Evolutionary conservation across 768 basidiomycete species (phyloP).

Genomic region (Xerocomellus chrysenteron): DNA sequence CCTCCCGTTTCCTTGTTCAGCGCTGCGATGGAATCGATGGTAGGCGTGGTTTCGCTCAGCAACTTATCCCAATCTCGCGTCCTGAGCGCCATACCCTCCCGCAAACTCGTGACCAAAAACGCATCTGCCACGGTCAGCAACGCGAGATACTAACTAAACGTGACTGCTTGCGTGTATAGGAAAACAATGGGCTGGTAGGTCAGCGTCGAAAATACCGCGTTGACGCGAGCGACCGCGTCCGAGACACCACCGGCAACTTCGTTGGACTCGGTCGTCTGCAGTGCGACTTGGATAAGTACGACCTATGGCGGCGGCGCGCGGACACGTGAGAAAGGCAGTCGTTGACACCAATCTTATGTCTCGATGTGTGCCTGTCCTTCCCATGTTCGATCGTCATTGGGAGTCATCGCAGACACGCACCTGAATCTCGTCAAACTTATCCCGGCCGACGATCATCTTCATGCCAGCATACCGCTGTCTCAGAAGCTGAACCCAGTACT

Average conservation of each 20-base stretch:
- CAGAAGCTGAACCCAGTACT: too few species aligned
- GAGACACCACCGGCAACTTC: slow-evolving; percentile 62
- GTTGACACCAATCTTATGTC: slow-evolving; percentile 63
- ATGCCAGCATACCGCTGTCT: slow-evolving; percentile 73
- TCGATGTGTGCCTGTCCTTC: slow-evolving; percentile 34
- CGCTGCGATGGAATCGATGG: background rate
- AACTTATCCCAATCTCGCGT: background rate
- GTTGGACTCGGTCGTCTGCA: slow-evolving; percentile 76
- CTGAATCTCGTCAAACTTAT: too few species aligned
- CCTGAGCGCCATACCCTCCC: slow-evolving; percentile 77
- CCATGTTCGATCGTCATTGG: too few species aligned
- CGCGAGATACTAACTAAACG: slow-evolving; percentile 85
- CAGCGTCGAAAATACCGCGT: slow-evolving; percentile 70
- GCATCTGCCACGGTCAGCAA: slow-evolving; percentile 73
- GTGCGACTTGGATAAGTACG: slow-evolving; percentile 46
- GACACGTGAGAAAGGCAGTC: slow-evolving; percentile 47
- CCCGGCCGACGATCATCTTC: slow-evolving; percentile 40
- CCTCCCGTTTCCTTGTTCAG: background rate
- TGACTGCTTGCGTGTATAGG: slow-evolving; percentile 79
- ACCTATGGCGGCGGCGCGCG: too few species aligned
- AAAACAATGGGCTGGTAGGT: slow-evolving; percentile 81
- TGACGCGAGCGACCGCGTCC: too few species aligned
- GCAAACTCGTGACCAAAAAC: slow-evolving; percentile 78
- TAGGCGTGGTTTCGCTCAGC: background rate
- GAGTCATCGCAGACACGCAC: background rate